Conservation (phyloP, 305 asterid genomes). For the Solanum hybrid region DNA sequence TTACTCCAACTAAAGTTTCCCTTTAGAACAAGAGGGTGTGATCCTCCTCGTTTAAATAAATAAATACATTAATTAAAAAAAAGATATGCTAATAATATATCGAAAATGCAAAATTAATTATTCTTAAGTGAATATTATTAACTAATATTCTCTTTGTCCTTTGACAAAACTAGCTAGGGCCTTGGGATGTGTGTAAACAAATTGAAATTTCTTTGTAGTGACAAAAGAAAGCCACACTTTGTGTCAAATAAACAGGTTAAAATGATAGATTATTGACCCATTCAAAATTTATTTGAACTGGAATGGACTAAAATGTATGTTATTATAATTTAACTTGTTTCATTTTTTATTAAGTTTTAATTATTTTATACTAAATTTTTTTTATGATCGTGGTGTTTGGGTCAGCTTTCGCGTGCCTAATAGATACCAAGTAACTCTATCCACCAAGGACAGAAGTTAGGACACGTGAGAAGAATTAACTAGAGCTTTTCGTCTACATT, state of each 20-base stretch:
- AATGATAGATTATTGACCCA: not conserved
- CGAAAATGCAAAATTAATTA: not conserved
- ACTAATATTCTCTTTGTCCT: not conserved
- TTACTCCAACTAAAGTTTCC: not conserved
- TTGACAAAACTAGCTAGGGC: not conserved
- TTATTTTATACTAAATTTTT: not conserved
- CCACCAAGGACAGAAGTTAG: not conserved
- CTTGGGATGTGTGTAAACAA: not conserved
- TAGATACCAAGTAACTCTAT: no score
- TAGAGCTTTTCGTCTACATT: no score
- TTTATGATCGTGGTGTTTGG: not conserved
- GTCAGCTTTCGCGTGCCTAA: no score
- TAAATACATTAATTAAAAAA: not conserved
- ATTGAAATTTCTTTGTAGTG: not conserved
- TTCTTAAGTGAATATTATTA: not conserved
- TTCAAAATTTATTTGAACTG: not conserved
- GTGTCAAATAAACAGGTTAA: not conserved
- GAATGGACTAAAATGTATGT: not conserved
- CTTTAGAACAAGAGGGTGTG: not conserved
- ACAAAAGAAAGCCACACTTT: not conserved
- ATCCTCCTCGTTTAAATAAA: not conserved
- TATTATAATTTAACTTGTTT: not conserved
- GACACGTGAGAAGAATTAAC: not conserved
- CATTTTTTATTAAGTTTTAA: not conserved
- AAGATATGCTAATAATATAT: not conserved